phyloP scores from a whole-genome alignment of 371 early-diverging fungal species.

The Saksenaea oblongispora region DNA sequence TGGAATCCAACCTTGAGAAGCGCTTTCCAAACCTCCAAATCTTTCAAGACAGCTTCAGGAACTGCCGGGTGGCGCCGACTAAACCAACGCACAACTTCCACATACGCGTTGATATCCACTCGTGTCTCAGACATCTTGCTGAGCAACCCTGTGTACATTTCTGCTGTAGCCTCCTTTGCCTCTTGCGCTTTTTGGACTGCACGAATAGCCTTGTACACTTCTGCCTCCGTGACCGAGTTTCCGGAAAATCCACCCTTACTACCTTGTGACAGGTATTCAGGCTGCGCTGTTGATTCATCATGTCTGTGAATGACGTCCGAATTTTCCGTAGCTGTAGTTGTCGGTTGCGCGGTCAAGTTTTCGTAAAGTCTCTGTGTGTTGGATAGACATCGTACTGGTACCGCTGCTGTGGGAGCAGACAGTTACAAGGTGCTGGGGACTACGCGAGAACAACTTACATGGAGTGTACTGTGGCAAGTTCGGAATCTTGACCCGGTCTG shows the following conservation, averaged over 20 bases:
- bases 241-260: neutral
- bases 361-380: neutral
- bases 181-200: neutral
- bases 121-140: neutral
- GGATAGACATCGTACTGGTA: neutral
- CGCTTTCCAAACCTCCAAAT: slow-evolving; percentile 32
- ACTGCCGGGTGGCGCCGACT: slow-evolving; percentile 4
- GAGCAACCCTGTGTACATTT: neutral
- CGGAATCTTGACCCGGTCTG: neutral
- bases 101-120: neutral
- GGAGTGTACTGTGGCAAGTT: neutral
- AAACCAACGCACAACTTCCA: neutral
- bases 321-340: neutral
- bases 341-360: neutral
- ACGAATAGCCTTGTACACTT: neutral
- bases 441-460: neutral
- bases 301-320: neutral
- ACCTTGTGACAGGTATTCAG: neutral
- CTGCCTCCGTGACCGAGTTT: neutral
- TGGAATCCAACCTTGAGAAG: slow-evolving; percentile 31
- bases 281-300: neutral
- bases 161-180: neutral
- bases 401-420: neutral
- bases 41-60: slow-evolving; percentile 13
- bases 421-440: neutral